These are phyloP conservation scores for Fonsecaea multimorphosa DNA, from an alignment of 2,329 filamentous ascomycete genomes.

Conservation along the genomic window DNA sequence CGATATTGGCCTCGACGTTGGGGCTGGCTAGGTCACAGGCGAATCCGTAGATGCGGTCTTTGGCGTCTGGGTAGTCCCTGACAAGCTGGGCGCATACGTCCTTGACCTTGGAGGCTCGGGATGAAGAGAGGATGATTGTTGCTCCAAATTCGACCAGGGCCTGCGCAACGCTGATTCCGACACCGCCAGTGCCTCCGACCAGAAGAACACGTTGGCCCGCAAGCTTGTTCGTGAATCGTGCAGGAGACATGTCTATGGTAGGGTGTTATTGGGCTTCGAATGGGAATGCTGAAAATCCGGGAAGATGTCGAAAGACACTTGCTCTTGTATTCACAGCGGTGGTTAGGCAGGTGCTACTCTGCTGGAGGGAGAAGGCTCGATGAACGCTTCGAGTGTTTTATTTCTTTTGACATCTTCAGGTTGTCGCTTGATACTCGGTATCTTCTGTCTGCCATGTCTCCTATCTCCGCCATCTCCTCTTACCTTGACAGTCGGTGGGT, in stretches of 20 bases:
- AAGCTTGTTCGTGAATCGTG: slow-evolving; percentile 42
- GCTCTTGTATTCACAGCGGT: not conserved
- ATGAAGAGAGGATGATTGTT: slow-evolving; percentile 66
- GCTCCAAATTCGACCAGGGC: slow-evolving; percentile 62
- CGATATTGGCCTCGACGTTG: slow-evolving; percentile 57
- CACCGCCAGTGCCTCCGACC: slow-evolving; percentile 68
- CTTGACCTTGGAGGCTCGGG: slow-evolving; percentile 57
- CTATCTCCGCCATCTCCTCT: slow-evolving; percentile 4
- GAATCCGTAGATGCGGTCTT: slow-evolving; percentile 50
- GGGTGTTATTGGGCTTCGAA: not conserved
- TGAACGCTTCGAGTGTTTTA: not conserved
- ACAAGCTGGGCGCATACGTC: slow-evolving; percentile 55
- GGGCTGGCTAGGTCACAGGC: slow-evolving; percentile 57
- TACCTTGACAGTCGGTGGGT: not conserved
- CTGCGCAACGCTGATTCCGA: slow-evolving; percentile 67
- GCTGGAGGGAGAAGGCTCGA: not conserved
- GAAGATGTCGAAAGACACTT: not conserved
- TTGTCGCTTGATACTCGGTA: not conserved
- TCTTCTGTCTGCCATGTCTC: not conserved
- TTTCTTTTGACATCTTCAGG: slow-evolving; percentile 2
- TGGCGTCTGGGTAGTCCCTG: slow-evolving; percentile 51
- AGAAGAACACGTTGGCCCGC: slow-evolving; percentile 56
- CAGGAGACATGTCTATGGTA: slow-evolving; percentile 40
- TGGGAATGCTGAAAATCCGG: not conserved
- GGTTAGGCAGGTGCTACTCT: not conserved